Evolutionary conservation across 148 eudicot species (phyloP).

Genomic region (Simmondsia chinensis): DNA sequence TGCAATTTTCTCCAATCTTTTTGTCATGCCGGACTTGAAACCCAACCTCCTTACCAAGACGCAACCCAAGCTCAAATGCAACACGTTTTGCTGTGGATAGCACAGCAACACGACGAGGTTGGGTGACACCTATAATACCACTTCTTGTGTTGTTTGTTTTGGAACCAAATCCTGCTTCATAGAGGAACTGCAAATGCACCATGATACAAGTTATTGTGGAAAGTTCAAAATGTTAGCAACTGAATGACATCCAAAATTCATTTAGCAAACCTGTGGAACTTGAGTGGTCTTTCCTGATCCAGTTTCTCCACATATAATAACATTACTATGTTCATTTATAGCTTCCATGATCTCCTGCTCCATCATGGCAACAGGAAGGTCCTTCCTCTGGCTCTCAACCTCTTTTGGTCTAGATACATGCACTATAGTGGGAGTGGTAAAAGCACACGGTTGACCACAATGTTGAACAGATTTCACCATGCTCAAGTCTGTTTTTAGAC

Average conservation of each 20-base stretch:
- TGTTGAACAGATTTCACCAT: conserved; percentile 9
- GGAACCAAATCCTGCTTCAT: conserved; percentile 95
- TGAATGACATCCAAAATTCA: too few relatives aligned
- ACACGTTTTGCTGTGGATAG: conserved; percentile 94
- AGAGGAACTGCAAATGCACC: conserved; percentile 53
- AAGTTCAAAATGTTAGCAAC: too few relatives aligned
- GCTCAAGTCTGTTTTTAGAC: conserved; percentile 7
- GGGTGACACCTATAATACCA: conserved; percentile 91
- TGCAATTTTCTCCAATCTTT: conserved; percentile 54
- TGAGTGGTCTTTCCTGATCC: conserved; percentile 98
- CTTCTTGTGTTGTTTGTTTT: conserved; percentile 25
- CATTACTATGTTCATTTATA: conserved; percentile 52
- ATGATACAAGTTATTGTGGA: conserved; percentile 8
- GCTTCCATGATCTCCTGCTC: conserved; percentile 99
- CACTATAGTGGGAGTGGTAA: conserved; percentile 45
- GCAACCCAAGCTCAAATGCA: conserved; percentile 78
- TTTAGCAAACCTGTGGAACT: conserved; percentile 72
- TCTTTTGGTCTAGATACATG: conserved; percentile 78
- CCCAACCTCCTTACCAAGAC: conserved; percentile 82
- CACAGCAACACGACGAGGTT: conserved; percentile 95
- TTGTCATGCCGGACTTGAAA: conserved; percentile 93
- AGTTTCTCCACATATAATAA: conserved; percentile 86
- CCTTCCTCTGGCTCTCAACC: conserved; percentile 52
- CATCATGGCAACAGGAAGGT: conserved; percentile 88
- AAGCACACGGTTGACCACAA: conserved; percentile 13